Conservation (phyloP, 371 early-diverging fungal genomes). For the Polyrhizophydium stewartii region DNA sequence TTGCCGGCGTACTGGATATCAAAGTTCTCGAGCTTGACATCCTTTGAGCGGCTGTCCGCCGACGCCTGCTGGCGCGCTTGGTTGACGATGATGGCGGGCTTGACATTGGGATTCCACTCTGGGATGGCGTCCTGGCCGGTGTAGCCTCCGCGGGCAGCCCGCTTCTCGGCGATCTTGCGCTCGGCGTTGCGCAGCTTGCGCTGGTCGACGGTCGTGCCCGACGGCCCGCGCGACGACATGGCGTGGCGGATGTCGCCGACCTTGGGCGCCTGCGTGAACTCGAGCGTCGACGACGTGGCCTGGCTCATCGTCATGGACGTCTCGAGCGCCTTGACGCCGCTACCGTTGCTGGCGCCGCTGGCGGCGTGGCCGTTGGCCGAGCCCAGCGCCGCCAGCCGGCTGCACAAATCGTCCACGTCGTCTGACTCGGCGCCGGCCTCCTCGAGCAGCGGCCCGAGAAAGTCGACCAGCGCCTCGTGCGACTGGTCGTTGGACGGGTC, state of each 20-base stretch:
- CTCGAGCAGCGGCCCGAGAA: constrained; percentile 78
- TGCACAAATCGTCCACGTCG: constrained; percentile 45
- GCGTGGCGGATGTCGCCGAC: constrained; percentile 60
- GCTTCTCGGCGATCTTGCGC: constrained; percentile 81
- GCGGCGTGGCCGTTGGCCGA: constrained; percentile 18
- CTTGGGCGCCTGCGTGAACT: constrained; percentile 8
- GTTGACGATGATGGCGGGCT: constrained; percentile 60
- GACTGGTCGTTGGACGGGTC: constrained; percentile 68
- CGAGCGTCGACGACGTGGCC: constrained; percentile 8
- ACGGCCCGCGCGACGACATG: constrained; percentile 54
- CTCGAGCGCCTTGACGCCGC: constrained; percentile 18
- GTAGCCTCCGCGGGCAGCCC: constrained; percentile 73
- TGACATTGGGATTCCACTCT: constrained; percentile 44
- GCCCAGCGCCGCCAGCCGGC: constrained; percentile 25
- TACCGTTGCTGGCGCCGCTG: constrained; percentile 1
- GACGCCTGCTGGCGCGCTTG: constrained; percentile 45
- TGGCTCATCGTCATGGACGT: constrained; percentile 24
- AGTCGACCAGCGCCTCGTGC: constrained; percentile 72
- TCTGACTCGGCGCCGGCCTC: constrained; percentile 68
- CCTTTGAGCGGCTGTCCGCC: constrained; percentile 80
- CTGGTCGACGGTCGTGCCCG: constrained; percentile 77
- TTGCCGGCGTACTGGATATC: constrained; percentile 94
- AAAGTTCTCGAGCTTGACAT: constrained; percentile 92
- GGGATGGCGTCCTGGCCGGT: constrained; percentile 73
- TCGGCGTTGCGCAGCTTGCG: constrained; percentile 92